Evolutionary conservation across 2,329 filamentous ascomycete genomes (phyloP), one percentile per base, ranked within the genome.

Genomic region (Tothia fuscella): DNA sequence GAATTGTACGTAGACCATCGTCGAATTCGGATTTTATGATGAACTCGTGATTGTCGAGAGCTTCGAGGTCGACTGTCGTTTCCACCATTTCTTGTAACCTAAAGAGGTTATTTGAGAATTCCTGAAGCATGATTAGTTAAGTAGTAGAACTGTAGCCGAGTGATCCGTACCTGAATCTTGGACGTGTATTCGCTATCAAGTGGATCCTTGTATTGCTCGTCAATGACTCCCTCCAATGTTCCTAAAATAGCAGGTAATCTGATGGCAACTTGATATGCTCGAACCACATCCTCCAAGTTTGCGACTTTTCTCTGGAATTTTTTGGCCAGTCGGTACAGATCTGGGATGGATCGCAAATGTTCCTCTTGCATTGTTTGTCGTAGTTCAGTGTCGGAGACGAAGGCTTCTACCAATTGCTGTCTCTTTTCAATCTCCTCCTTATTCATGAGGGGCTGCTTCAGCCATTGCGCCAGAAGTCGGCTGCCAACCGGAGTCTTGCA

Each of bases 1-100:
- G 78, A 51, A 98, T 93, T n/a, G 84, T 77, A 14, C 82, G 78
- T 28, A 98, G 68, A 42, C 79, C 75, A 45, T 95, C 87, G 54
- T 98, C 91, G 49, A 95, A 98, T 56, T 98, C 91, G 1, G 93
- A 84, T 63, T 96, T 98, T 72, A 98, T 98, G 53, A 95, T 89
- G 63, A 93, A 98, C 57, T 98, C 91, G 56, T 98, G 91, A 50
- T 91, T 87, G 54, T 98, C 89, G 9, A 98, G 74, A 3, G 91
- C 91, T 44, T 94, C 85, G 0, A 98, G 74, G 55, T 98, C 91
- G 12, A 98, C 88, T 0, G 93, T 98, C 2, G 91, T 94, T 65
- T 98, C 91, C 0, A 98, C 91, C 86, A 98, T 95, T 57, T 98
- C 91, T 55, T 89, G 84, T 9, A 98, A 69, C 56, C 87, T 94